phyloP scores from a whole-genome alignment of 1,284 basidiomycete species.

The Fomes fomentarius region DNA sequence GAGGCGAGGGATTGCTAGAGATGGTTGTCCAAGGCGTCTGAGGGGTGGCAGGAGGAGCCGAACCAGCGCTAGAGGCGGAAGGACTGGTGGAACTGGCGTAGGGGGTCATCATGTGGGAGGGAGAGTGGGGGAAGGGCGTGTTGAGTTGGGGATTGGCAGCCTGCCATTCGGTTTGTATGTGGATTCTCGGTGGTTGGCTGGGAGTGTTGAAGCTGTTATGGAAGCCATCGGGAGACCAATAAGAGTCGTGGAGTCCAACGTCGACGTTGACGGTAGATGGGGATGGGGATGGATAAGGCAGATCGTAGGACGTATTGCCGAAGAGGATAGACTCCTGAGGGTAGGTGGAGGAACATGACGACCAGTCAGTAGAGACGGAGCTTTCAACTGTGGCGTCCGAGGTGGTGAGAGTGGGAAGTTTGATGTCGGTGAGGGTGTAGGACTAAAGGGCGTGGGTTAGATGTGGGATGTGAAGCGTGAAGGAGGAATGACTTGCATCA shows the following conservation, averaged over 20 bases:
- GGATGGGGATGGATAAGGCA: neutral
- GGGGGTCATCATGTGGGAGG: neutral
- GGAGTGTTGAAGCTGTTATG: constrained; percentile 1
- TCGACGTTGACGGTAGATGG: no score
- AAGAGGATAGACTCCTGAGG: constrained; percentile 4
- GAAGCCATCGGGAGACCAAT: neutral
- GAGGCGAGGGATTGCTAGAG: constrained; percentile 9
- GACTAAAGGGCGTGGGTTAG: neutral
- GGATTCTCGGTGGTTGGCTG: constrained; percentile 5
- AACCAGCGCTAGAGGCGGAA: constrained; percentile 17
- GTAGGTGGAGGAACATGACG: neutral
- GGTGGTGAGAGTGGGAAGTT: neutral
- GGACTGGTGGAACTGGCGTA: constrained; percentile 12
- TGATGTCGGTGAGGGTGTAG: neutral
- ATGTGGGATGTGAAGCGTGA: neutral
- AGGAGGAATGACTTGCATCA: neutral
- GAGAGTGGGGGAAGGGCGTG: constrained; percentile 1
- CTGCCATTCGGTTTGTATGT: no score
- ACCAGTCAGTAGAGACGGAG: neutral
- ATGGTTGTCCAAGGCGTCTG: constrained; percentile 1
- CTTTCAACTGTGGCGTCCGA: neutral
- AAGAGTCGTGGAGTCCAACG: constrained; percentile 2
- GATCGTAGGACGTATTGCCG: neutral
- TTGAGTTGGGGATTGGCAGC: constrained; percentile 9
- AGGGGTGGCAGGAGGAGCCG: constrained; percentile 15